Percentiles rank a stretch among this genome's conserved stretches.
These are phyloP conservation scores for Aspergillus melleus DNA, from an alignment of 2,329 filamentous ascomycete species.

Conservation along the genomic window DNA sequence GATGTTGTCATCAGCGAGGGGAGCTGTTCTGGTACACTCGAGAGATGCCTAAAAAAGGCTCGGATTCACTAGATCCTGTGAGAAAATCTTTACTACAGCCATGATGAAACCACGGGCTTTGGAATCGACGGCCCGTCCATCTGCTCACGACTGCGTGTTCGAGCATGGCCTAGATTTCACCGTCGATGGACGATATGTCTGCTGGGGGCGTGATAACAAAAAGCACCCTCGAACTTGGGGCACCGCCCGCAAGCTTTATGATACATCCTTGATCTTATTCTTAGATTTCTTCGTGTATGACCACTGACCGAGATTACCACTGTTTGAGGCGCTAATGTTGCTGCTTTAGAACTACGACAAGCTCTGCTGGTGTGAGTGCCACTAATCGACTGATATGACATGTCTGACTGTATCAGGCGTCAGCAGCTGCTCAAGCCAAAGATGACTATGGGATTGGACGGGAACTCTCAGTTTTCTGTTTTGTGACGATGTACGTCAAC, in stretches of 20 bases:
- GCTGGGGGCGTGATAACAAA: constrained; percentile 17
- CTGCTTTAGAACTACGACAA: constrained; percentile 7
- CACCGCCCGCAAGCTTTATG: constrained; percentile 20
- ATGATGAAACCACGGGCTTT: background rate
- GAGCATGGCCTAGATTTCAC: constrained; percentile 18
- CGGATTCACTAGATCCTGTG: background rate
- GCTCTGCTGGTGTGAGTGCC: background rate
- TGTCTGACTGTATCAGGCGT: background rate
- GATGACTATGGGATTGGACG: background rate
- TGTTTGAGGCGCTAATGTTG: background rate
- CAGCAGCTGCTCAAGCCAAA: background rate
- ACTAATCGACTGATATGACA: background rate
- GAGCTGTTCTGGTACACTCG: background rate
- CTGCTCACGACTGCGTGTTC: background rate
- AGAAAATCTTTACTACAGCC: background rate
- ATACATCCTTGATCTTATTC: constrained; percentile 23
- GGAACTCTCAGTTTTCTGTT: constrained; percentile 17
- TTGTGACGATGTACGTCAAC: constrained; percentile 17
- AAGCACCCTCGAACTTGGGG: constrained; percentile 27
- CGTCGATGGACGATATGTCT: constrained; percentile 13
- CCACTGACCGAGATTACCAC: background rate
- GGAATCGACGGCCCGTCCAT: background rate
- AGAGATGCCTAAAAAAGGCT: background rate
- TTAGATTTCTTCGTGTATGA: constrained; percentile 26
- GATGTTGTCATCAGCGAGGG: background rate